Base-by-base conservation (phyloP, 257 asterid genomes). In the Echites panduratus region DNA sequence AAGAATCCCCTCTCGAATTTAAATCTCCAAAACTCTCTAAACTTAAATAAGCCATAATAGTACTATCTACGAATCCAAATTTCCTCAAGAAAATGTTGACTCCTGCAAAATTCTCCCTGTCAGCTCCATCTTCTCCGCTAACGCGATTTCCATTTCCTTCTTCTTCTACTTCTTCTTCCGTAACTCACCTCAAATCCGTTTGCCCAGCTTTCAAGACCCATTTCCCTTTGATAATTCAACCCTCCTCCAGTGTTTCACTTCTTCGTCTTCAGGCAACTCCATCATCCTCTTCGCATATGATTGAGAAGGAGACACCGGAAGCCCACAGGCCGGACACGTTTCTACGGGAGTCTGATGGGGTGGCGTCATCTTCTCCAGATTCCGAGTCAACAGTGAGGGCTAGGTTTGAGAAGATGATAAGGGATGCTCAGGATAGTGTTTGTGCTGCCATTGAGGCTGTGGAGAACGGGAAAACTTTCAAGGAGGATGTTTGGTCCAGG, bases 401-500 rank as follows among this genome's bases (percentile, higher is more conserved):
- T 41, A 86, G 93, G 72, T 93, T 91, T 78, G 98, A 93, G 89
- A 89, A 87, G 80, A 91, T 91, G 98, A 93, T 93, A 45, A 88
- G 96, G 85, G 94, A 84, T 69, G 96, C 81, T 6, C 98, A 93
- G 82, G 96, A 93, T 77, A 81, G 75, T 54, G 96, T 93, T 3
- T 93, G 96, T 70, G 19, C 82, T 4, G 96, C 96, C 4, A 83
- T 93, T 73, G 96, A 93, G 77, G 83, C 88, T 24, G 90, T 72
- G 12, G 96, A 93, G 69, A 91, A 89, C 26, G 93, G 90, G 2
- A 91, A 81, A 13, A 87, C 81, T 79, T 91, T 91, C 76, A 86
- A 85, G 87, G 97, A 94, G 72, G 97, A 94, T 73, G 96, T 90
- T 16, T 94, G 99, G 99, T 89, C 97, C 3, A 85, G 99, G 76